Evolutionary conservation across 2,329 filamentous ascomycete species (phyloP), one percentile per base, ranked within the genome.

Genomic region (Drechslera avenae): DNA sequence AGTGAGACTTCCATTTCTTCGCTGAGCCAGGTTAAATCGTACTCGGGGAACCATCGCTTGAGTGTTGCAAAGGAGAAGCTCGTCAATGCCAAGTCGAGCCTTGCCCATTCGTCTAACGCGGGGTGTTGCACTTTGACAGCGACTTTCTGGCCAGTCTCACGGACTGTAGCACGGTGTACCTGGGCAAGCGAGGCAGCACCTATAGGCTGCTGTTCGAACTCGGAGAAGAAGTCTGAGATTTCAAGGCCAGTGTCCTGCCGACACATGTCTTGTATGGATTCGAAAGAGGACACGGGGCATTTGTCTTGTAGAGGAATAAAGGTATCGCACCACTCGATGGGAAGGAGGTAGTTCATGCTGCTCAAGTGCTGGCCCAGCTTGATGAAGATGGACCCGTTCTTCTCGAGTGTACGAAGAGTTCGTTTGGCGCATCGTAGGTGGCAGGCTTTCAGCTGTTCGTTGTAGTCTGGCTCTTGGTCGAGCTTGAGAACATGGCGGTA

Each of bases 61-160:
- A 99, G 78, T 0, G 88, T 94, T 9, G 87, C 86, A 73, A 99
- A 99, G 0, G 92, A 95, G 66, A 94, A 95, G 31, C 84, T 80
- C 4, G 94, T 99, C 54, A 99, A 79, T 2, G 87, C 85, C 59
- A 97, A 81, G 72, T 99, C 94, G 9, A 99, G 80, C 19, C 86
- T 89, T 13, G 91, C 88, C 90, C 91, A 99, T 74, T 95, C 88
- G 55, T 91, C 89, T 47, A 99, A 78, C 3, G 85, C 83, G 1
- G 94, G 94, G 75, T 99, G 94, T 71, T 99, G 94, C 9, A 99
- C 88, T 75, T 99, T 99, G 65, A 99, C 94, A 0, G 94, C 94
- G 8, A 99, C 94, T 66, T 86, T 87, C 72, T 91, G 88, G 5
- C 90, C 90, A 0, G 85, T 90, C 54, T 88, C 90, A 64, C 87